Conservation (phyloP, 768 basidiomycete species). For the Phlebiopsis gigantea region DNA sequence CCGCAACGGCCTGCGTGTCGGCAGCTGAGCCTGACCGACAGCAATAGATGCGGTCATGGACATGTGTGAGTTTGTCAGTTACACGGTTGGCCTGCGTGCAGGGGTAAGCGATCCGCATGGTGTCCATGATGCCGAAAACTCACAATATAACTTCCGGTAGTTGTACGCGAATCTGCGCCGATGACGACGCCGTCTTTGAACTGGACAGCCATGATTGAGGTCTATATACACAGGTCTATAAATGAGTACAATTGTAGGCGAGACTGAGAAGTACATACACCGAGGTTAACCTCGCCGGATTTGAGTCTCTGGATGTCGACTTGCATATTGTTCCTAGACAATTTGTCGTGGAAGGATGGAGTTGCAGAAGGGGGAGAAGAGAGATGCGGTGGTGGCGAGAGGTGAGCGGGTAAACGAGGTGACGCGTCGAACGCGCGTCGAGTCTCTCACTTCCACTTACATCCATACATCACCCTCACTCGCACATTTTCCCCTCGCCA, state of each 20-base stretch:
- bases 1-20: conserved; percentile 95
- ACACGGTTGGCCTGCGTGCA: conserved; percentile 83
- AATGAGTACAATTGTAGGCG: background rate
- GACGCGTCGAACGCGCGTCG: conserved; percentile 36
- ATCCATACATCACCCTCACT: conserved; percentile 4
- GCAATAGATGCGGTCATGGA: conserved; percentile 98
- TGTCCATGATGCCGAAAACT: conserved; percentile 21
- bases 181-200: conserved; percentile 94
- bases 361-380: conserved; percentile 22
- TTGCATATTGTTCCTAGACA: conserved; percentile 38
- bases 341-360: conserved; percentile 14
- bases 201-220: conserved; percentile 98
- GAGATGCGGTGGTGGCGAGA: conserved; percentile 18
- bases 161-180: conserved; percentile 96
- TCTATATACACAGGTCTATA: conserved; percentile 40
- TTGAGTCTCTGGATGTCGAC: conserved; percentile 88
- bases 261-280: conserved; percentile 50
- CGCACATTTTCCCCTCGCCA: conserved; percentile 18
- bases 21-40: conserved; percentile 98
- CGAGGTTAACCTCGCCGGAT: conserved; percentile 93
- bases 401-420: conserved; percentile 22
- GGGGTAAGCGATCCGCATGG: background rate
- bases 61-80: conserved; percentile 94
- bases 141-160: conserved; percentile 95
- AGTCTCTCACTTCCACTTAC: conserved; percentile 4